phyloP scores from a whole-genome alignment of 257 asterid species.

The Dorcoceras hygrometricum region DNA sequence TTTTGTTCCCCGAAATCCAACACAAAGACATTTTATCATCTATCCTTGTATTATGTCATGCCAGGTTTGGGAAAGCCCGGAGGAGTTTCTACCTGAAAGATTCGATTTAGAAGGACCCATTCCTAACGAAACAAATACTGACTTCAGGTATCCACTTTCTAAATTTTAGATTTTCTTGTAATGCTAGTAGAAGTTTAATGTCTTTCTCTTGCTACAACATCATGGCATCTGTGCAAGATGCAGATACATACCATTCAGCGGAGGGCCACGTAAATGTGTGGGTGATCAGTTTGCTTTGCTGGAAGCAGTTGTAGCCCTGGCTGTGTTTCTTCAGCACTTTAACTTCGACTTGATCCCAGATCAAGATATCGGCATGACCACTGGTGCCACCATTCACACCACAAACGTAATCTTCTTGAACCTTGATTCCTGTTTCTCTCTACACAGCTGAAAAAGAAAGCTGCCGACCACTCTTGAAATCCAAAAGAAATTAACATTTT shows the following conservation, averaged over 20 bases:
- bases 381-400: constrained; percentile 98
- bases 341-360: constrained; percentile 72
- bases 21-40: not conserved
- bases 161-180: too few relatives aligned
- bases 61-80: constrained; percentile 94
- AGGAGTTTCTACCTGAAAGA: constrained; percentile 82
- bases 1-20: too few relatives aligned
- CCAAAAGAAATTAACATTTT: too few relatives aligned
- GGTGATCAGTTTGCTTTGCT: constrained; percentile 96
- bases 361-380: constrained; percentile 89
- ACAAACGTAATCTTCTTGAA: constrained; percentile 54
- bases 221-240: constrained; percentile 14
- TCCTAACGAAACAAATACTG: constrained; percentile 91
- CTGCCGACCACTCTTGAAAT: too few relatives aligned
- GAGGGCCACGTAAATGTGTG: constrained; percentile 96
- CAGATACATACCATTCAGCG: constrained; percentile 91
- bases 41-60: constrained; percentile 15
- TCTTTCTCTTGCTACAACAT: constrained; percentile 4
- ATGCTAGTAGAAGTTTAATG: constrained; percentile 2
- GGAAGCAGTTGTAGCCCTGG: constrained; percentile 81
- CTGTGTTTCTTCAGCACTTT: constrained; percentile 62
- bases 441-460: too few relatives aligned
- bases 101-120: constrained; percentile 65
- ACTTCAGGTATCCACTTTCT: constrained; percentile 50
- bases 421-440: not conserved